phyloP scores from a whole-genome alignment of 2,329 filamentous ascomycete species.

The Fusarium euwallaceae region DNA sequence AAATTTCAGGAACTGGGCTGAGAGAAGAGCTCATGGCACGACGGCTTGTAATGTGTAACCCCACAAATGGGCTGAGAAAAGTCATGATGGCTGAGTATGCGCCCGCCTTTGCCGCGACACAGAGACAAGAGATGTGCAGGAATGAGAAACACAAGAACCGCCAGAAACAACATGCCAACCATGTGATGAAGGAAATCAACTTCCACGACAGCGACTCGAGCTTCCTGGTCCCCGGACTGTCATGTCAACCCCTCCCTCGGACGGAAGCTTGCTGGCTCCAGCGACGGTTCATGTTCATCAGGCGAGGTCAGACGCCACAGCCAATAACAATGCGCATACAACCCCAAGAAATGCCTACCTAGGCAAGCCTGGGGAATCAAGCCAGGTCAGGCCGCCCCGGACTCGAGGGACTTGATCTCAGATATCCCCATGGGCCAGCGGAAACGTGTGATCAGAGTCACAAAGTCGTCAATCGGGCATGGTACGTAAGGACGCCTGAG shows the following conservation, averaged over 20 bases:
- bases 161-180: slow-evolving; percentile 8
- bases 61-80: slow-evolving; percentile 23
- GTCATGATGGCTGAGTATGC: slow-evolving; percentile 12
- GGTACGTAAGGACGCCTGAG: background rate
- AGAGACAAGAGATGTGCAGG: background rate
- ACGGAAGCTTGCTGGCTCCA: slow-evolving; percentile 24
- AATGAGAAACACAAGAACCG: background rate
- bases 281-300: slow-evolving; percentile 20
- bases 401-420: slow-evolving; percentile 21
- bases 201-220: slow-evolving; percentile 12
- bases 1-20: slow-evolving; percentile 3
- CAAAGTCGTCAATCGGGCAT: slow-evolving; percentile 14
- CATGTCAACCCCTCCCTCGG: slow-evolving; percentile 17
- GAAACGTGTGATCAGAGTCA: slow-evolving; percentile 16
- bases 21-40: slow-evolving; percentile 1
- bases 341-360: slow-evolving; percentile 23
- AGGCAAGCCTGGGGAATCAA: slow-evolving; percentile 17
- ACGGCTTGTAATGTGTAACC: slow-evolving; percentile 16
- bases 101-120: slow-evolving; percentile 11
- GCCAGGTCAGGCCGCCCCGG: slow-evolving; percentile 20
- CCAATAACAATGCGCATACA: slow-evolving; percentile 19
- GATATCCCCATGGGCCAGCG: slow-evolving; percentile 23
- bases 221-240: slow-evolving; percentile 30
- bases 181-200: slow-evolving; percentile 13
- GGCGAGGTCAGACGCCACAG: slow-evolving; percentile 13